Evolutionary conservation across 202 grass and related monocot genomes (phyloP).

Genomic region (Zoysia matrella): DNA sequence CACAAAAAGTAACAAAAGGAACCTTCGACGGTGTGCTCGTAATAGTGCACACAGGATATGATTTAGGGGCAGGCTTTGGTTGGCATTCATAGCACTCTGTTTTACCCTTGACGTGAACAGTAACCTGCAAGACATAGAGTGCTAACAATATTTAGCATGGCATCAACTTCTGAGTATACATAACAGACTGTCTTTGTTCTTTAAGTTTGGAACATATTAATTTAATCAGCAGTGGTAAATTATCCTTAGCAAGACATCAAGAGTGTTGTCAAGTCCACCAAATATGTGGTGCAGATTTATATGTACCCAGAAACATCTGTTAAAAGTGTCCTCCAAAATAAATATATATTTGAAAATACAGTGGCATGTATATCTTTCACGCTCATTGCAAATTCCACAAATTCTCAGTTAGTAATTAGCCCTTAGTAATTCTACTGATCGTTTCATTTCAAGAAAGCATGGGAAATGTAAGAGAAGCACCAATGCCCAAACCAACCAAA

Average conservation of each 20-base stretch:
- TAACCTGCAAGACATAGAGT: slow-evolving; percentile 68
- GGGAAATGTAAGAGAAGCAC: background rate
- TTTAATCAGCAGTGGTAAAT: slow-evolving; percentile 1
- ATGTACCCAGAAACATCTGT: slow-evolving; percentile 3
- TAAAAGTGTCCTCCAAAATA: background rate
- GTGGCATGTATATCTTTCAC: background rate
- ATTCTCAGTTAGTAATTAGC: background rate
- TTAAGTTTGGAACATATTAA: background rate
- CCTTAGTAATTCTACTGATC: background rate
- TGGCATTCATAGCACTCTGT: too few relatives aligned
- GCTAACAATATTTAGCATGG: slow-evolving; percentile 18
- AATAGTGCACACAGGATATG: too few relatives aligned
- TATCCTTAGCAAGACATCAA: background rate
- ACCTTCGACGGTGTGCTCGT: too few relatives aligned
- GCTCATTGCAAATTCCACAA: background rate
- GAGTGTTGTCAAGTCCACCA: background rate
- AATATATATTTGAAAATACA: background rate
- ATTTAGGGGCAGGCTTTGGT: too few relatives aligned
- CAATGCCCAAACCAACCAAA: too few relatives aligned
- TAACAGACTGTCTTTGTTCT: too few relatives aligned
- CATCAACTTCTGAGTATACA: slow-evolving; percentile 11
- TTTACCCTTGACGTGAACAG: background rate
- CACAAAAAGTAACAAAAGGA: too few relatives aligned
- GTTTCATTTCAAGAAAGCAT: background rate
- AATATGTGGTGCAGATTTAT: background rate